Evolutionary conservation across 2,329 filamentous ascomycete species (phyloP), one percentile per base, ranked within the genome.

Genomic region (Ambrosiella xylebori): DNA sequence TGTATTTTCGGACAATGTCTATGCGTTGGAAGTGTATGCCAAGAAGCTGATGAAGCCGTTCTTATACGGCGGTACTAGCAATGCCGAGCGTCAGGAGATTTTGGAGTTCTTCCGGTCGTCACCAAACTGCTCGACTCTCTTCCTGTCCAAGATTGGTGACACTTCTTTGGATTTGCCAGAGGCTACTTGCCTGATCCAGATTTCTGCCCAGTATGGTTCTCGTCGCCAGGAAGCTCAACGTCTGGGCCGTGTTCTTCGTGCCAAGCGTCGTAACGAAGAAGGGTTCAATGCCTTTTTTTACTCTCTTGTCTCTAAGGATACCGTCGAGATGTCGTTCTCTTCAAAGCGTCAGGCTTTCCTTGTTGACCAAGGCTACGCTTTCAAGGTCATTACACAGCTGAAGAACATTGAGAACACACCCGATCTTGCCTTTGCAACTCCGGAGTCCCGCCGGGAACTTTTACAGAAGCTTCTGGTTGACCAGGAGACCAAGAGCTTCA

Each of bases 211-310:
- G 67, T 98, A 96, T 66, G 93, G 93, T 62, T 97, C 91, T 8
- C 88, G 93, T 64, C 85, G 93, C 72, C 93, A 97, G 70, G 93
- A 98, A 72, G 93, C 93, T 0, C 93, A 97, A 68, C 82, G 93
- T 1, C 76, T 97, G 0, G 93, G 93, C 2, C 85, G 93, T 56
- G 97, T 98, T 65, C 79, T 98, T 2, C 81, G 93, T 71, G 93
- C 93, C 12, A 98, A 98, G 72, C 82, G 93, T 15, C 80, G 93
- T 68, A 97, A 96, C 65, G 93, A 98, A 64, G 93, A 97, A 69
- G 93, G 93, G 7, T 98, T 98, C 71, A 98, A 98, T 67, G 93
- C 93, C 0, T 98, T 97, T 70, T 98, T 98, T 74, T 98, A 98
- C 72, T 95, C 88, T 0, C 78, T 98, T 0, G 93, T 98, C 2